Conservation (phyloP, 2,329 filamentous ascomycete genomes). For the Colletotrichum zoysiae region DNA sequence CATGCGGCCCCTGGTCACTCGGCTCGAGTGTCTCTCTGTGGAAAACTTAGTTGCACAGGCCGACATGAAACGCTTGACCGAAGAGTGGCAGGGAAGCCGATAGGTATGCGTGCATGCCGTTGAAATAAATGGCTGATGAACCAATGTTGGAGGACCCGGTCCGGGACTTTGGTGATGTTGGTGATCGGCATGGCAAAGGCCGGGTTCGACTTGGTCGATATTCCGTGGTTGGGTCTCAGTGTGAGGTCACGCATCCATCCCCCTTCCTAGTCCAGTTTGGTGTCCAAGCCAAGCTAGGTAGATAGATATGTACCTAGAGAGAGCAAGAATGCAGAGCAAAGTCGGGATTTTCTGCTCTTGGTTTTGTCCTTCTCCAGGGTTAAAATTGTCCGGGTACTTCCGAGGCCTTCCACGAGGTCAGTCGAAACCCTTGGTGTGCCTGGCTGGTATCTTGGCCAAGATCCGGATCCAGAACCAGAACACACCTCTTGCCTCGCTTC, state of each 20-base stretch:
- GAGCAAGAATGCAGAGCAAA: slow-evolving; percentile 5
- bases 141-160: neutral
- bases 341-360: neutral
- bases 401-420: slow-evolving; percentile 2
- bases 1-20: neutral
- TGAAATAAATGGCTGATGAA: neutral
- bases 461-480: slow-evolving; percentile 9
- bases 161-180: slow-evolving; percentile 15
- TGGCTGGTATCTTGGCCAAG: slow-evolving; percentile 24
- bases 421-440: slow-evolving; percentile 17
- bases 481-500: slow-evolving; percentile 17
- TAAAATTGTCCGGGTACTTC: neutral
- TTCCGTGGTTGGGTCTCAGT: slow-evolving; percentile 29
- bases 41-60: neutral
- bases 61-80: neutral
- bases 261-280: neutral
- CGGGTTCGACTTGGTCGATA: slow-evolving; percentile 29
- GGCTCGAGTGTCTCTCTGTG: neutral
- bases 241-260: slow-evolving; percentile 31
- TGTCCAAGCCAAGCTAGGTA: neutral
- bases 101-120: neutral
- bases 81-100: neutral
- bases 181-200: slow-evolving; percentile 34
- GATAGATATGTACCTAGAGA: neutral
- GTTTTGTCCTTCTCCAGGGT: neutral